Base-by-base conservation (phyloP, 176 grass and related monocot species). In the Triticum urartu region DNA sequence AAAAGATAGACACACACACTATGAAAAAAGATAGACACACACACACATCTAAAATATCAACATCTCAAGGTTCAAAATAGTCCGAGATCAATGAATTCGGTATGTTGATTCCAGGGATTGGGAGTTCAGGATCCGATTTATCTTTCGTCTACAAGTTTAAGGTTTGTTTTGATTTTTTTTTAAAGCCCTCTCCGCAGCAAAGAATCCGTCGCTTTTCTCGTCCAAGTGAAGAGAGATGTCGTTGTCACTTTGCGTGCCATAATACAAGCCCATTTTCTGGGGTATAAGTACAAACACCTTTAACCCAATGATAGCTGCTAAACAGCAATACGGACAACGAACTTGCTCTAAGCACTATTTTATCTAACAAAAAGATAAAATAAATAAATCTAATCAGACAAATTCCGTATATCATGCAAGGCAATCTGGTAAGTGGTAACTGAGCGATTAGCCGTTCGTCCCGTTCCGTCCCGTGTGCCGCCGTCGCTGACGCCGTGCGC, bases 391-490 rank as follows among this genome's bases (percentile, higher is more conserved):
- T 22, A 48, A 47, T 7, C 72, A 30, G 72, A 52, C 72, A 75
- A 18, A 75, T 5, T 52, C 72, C 72, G 25, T 76, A 76, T 45
- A 52, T 76, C 48, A 52, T 76, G 72, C 72, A 32, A 47, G 43
- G 72, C 25, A 76, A 76, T 30, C 43, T 20, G 40, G 8, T 43
- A 43, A 76, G 25, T 20, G 40, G 8, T 43, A 43, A 76, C 72
- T 14, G 74, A 28, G 66, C 64, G 80, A 84, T 90, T 87, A 90
- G 85, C 69, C 84, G 86, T 78, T 71, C 64, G 70, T 72, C 86
- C 77, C 80, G 84, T 79, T 30, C 28, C 86, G 7, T 43, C 10
- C 70, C 75, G 84, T 75, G 77, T 56, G 77, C 77, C 50, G 50
- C 50, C 70, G 81, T 81, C 50, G 36, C 34, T 43, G 43, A 87